Base-by-base conservation (phyloP, 1,284 basidiomycete species). In the Tylopilus sp. region DNA sequence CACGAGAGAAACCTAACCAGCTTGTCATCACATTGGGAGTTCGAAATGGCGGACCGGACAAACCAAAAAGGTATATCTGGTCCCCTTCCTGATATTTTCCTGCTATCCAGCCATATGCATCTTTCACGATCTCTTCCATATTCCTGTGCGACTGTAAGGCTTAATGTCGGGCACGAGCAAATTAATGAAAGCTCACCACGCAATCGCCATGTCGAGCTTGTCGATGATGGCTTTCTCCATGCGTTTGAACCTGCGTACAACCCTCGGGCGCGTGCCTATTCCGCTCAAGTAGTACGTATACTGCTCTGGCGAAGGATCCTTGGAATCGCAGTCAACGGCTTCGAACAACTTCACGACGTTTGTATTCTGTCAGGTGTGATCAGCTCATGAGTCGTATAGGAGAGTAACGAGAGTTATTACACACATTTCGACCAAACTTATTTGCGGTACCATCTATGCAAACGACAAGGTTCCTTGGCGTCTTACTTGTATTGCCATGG, bases 271-370 rank as follows among this genome's bases (percentile, higher is more conserved):
- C 8, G 81, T 82, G 7, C 83, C 81, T 32, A 82, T 78, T 2
- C 81, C 83, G 56, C 82, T 83, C 59, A 79, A 82, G 59, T 85
- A 85, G 66, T 79, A 82, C 9, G 74, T 77, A 47, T 76, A 69
- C 59, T 81, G 80, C 10, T 68, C 66, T 6, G 66, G 64, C 6
- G 49, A 22, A n/a, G 72, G 64, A 57, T 62, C 52, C 60, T 67
- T 66, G 62, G 56, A 68, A 61, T 80, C 58, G 55, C 58, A 51
- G 26, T 72, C 60, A 38, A 66, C 60, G 41, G 63, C 62, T 41
- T 64, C 63, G 49, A 68, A 72, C 18, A 74, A 58, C 62, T 76
- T 77, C 36, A 72, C 63, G 24, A 74, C 67, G 55, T 72, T 74
- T 22, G 72, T 72, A 51, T 72, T 72, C 72, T 75, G 26, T 64